phyloP scores from a whole-genome alignment of 2,329 filamentous ascomycete species.

The Zasmidium angulare region DNA sequence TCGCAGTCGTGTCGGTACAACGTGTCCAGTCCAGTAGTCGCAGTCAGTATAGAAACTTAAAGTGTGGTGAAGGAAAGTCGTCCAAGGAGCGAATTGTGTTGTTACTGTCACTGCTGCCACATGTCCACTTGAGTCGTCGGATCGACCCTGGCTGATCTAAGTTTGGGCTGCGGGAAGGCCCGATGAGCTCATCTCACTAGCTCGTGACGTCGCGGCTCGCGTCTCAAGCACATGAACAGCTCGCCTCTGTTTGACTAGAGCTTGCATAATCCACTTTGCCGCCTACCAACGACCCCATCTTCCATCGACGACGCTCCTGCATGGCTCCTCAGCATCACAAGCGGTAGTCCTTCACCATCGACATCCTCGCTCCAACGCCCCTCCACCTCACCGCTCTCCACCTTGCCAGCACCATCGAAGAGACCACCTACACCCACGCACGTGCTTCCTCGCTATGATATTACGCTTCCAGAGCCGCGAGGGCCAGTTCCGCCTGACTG shows the following conservation, averaged over 20 bases:
- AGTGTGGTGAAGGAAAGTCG: neutral
- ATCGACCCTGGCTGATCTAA: neutral
- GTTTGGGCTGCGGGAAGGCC: neutral
- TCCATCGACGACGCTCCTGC: neutral
- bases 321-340: neutral
- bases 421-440: neutral
- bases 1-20: neutral
- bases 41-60: neutral
- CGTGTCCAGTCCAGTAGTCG: neutral
- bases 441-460: constrained; percentile 60
- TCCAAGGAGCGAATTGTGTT: neutral
- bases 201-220: neutral
- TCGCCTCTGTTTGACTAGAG: neutral
- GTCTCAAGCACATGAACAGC: neutral
- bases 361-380: neutral
- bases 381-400: neutral
- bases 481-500: constrained; percentile 83
- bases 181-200: neutral
- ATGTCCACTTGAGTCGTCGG: neutral
- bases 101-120: neutral
- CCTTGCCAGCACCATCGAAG: neutral
- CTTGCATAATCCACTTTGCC: constrained; percentile 6
- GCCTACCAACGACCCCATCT: neutral
- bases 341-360: constrained; percentile 1
- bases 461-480: constrained; percentile 86